phyloP scores from a whole-genome alignment of 208 protist genomes.

The Trichomonas gallinae region DNA sequence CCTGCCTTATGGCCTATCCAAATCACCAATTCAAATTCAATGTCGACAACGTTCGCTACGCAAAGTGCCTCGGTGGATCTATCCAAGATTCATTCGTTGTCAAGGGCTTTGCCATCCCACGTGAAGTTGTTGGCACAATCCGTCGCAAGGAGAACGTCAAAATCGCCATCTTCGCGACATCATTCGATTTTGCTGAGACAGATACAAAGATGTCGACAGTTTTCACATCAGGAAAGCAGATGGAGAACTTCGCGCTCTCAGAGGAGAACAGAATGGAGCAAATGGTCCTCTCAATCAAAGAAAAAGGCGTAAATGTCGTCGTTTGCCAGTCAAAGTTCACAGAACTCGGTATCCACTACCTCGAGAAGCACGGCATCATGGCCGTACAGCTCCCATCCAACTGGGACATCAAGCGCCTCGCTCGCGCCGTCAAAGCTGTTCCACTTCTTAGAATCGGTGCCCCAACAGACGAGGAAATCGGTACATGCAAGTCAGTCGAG shows the following conservation, averaged over 20 bases:
- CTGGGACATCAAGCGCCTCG: no score
- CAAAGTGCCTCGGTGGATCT: conserved; percentile 90
- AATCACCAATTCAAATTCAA: conserved; percentile 21
- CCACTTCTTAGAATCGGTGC: conserved; percentile 21
- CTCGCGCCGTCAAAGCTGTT: conserved; percentile 77
- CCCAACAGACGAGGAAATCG: conserved; percentile 24
- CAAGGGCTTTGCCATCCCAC: no score
- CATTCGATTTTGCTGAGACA: no score
- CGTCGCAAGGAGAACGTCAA: conserved; percentile 76
- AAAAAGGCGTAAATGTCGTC: no score
- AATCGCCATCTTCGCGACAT: no score
- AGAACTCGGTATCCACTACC: conserved; percentile 98
- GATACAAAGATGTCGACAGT: no score
- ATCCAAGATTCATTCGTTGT: no score
- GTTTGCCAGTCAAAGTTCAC: no score
- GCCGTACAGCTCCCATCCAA: no score
- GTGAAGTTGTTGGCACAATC: conserved; percentile 48
- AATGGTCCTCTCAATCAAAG: no score
- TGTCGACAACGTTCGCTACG: conserved; percentile 92
- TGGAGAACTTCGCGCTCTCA: no score
- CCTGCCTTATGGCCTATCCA: background rate
- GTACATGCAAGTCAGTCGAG: conserved; percentile 62
- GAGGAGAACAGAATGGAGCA: conserved; percentile 90
- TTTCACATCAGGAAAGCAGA: no score
- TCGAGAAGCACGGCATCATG: conserved; percentile 92